Evolutionary conservation across 2,329 filamentous ascomycete species (phyloP), one percentile per base, ranked within the genome.

Genomic region (Boeremia lycopersici): DNA sequence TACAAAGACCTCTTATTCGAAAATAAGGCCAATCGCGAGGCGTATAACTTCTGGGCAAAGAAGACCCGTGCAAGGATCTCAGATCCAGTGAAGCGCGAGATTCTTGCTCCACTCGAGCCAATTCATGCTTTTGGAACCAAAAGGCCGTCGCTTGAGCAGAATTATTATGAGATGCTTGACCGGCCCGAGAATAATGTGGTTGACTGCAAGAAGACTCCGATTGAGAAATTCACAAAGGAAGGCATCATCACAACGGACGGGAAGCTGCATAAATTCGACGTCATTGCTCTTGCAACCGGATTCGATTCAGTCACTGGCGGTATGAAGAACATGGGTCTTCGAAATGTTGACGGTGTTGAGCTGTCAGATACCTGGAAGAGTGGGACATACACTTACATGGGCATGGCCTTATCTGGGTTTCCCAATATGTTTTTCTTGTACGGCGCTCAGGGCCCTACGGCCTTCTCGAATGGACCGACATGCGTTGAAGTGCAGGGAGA

Each of bases 21-120:
- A 40, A 68, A 70, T 53, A 68, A 76, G 48, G 76, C 76, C 26
- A 81, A 81, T 44, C 67, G 71, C 6, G 68, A 76, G 44, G 76
- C 77, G 2, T 81, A 80, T 63, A 70, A 79, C 43, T 80, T 78
- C 68, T 81, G 78, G 78, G 74, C 71, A 2, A 77, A 77, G 68
- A 76, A 77, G 63, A 74, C 74, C 3, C 71, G 75, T 4, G 69
- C 70, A 6, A 71, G 79, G 15, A 78, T 81, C 50, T 68, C 71
- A 26, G 75, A 80, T 57, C 71, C 76, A 0, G 65, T 67, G 52
- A 80, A 80, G 72, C 71, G 76, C 29, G 77, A 79, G 38, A 74
- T 80, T 11, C 67, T 81, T n/a, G 78, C 78, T 7, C 79, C 79
- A 0, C 63, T 76, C 13, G 68, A 77, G 60, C 73, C 75, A 15